phyloP scores from a whole-genome alignment of 305 asterid species.

The Plantago lanceolata region DNA sequence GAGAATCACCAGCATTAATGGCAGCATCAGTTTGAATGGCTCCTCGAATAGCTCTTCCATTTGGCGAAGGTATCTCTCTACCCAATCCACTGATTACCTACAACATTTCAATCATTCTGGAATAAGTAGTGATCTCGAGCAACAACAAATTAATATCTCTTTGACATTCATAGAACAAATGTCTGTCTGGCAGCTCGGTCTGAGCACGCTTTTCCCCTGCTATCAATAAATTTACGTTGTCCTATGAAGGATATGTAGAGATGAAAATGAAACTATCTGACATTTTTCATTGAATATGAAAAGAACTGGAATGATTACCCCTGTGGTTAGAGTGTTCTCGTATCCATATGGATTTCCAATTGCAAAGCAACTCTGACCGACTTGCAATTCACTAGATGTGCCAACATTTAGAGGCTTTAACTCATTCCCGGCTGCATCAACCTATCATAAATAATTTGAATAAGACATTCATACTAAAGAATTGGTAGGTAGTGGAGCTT shows the following conservation, averaged over 20 bases:
- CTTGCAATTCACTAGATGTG: slow-evolving; percentile 51
- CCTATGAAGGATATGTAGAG: background rate
- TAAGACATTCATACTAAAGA: background rate
- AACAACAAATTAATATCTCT: no score
- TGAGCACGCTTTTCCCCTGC: background rate
- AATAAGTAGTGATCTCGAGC: background rate
- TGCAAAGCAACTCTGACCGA: slow-evolving; percentile 86
- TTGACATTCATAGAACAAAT: slow-evolving; percentile 1
- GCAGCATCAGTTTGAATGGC: slow-evolving; percentile 97
- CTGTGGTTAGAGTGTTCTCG: slow-evolving; percentile 87
- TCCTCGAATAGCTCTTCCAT: slow-evolving; percentile 79
- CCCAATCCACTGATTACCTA: slow-evolving; percentile 91
- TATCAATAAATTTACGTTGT: background rate
- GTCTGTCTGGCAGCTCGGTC: slow-evolving; percentile 1
- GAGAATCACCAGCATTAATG: slow-evolving; percentile 65
- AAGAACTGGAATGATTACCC: slow-evolving; percentile 46
- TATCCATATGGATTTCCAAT: slow-evolving; percentile 89
- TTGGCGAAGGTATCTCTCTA: slow-evolving; percentile 94
- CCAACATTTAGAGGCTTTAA: slow-evolving; percentile 63
- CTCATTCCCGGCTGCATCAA: slow-evolving; percentile 58
- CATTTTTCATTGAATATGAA: background rate
- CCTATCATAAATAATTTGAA: slow-evolving; percentile 33
- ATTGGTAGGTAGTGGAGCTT: background rate
- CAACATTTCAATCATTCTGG: slow-evolving; percentile 11
- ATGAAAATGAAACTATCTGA: background rate